Evolutionary conservation across 2,329 filamentous ascomycete species (phyloP), one percentile per base, ranked within the genome.

Genomic region (Reticulascus tulasneorum): DNA sequence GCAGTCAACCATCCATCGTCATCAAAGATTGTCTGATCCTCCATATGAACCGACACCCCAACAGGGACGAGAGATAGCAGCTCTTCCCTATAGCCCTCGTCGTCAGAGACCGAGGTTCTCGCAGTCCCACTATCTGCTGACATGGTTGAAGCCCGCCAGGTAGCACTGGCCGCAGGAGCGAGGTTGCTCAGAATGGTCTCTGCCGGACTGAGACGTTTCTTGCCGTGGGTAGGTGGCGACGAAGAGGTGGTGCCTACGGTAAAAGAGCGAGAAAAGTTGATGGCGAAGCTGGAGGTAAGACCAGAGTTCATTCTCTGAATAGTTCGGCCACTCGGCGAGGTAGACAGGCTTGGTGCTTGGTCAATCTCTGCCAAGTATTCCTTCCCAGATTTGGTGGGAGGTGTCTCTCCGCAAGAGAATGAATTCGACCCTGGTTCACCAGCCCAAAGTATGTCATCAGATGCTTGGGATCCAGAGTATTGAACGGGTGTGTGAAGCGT

Each of bases 11-110:
- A 82, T 10, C 79, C 79, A 49, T 84, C 80, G 34, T 84, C 79
- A 45, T 84, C 81, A 47, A 84, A 84, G 15, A 74, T 67, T n/a
- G 71, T 69, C 44, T 80, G 77, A 43, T 84, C 78, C 49, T 76
- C 72, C 45, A 82, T 66, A 7, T 66, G 63, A 7, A 82, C 63
- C 2, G 66, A 63, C 6, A 78, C 70, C 16, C 63, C 67, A 12
- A 73, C 64, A 6, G 74, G 72, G 3, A 77, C 63, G 42, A 74
- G 53, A 8, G 67, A 60, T 5, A 69, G 51, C 10, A 60, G 40
- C 10, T 73, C 69, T 5, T 75, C 71, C 32, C 61, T 59, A 12
- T 62, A 62, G 15, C 55, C 56, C 7, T 77, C 73, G 27, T 79
- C 75, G 28, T 78, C 75, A 2, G 72, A 75, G 11, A 74, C 49